Percentiles rank a stretch among this genome's conserved stretches.
These are phyloP conservation scores for Cronartium ribicola DNA, from an alignment of 1,284 basidiomycete genomes.

Conservation along the genomic window DNA sequence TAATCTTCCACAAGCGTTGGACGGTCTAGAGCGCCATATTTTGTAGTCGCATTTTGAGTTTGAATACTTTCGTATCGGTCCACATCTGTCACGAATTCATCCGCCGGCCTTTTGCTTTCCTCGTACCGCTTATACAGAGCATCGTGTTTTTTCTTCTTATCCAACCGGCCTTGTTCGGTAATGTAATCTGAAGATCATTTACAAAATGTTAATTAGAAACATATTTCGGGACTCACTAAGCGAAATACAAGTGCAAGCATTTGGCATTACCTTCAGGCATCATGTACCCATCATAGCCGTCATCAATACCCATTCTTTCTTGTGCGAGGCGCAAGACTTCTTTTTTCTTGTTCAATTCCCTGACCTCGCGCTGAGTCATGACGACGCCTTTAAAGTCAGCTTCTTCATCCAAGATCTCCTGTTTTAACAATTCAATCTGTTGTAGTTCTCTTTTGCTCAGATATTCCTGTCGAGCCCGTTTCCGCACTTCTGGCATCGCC, in stretches of 20 bases:
- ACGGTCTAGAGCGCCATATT: slow-evolving; percentile 83
- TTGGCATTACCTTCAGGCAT: slow-evolving; percentile 63
- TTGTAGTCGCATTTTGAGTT: slow-evolving; percentile 80
- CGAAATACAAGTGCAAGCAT: background rate
- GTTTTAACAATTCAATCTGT: slow-evolving; percentile 85
- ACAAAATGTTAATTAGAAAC: background rate
- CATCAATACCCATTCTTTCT: slow-evolving; percentile 85
- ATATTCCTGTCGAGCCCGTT: slow-evolving; percentile 86
- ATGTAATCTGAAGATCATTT: slow-evolving; percentile 67
- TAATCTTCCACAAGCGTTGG: slow-evolving; percentile 73
- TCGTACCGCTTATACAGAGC: slow-evolving; percentile 91
- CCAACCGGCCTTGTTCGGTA: slow-evolving; percentile 97
- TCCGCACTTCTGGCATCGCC: slow-evolving; percentile 77
- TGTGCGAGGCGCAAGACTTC: slow-evolving; percentile 87
- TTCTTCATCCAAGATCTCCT: slow-evolving; percentile 90
- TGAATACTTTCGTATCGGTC: slow-evolving; percentile 87
- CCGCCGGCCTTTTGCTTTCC: slow-evolving; percentile 69
- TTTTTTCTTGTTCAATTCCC: slow-evolving; percentile 83
- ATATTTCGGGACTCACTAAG: background rate
- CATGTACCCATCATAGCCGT: slow-evolving; percentile 88
- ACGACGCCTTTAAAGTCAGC: slow-evolving; percentile 80
- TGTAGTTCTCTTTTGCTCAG: slow-evolving; percentile 92
- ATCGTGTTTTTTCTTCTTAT: slow-evolving; percentile 91
- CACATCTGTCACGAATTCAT: slow-evolving; percentile 89
- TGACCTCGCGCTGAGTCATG: slow-evolving; percentile 74